Conservation (phyloP, 1,139 yeast genomes). For the Debaryomyces fabryi region DNA sequence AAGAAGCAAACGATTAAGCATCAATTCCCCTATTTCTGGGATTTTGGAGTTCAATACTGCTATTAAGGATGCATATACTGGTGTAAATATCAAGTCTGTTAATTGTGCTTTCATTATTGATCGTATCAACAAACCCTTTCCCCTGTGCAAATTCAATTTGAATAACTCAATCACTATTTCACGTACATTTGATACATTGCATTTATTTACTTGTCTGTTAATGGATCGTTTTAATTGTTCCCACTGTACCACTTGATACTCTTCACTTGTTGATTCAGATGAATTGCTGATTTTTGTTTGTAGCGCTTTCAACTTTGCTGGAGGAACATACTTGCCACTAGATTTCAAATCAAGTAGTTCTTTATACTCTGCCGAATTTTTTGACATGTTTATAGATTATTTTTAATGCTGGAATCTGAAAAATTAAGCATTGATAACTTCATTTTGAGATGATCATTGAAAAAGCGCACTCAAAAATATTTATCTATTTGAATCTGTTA, state of each 20-base stretch:
- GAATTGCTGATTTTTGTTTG: constrained; percentile 2
- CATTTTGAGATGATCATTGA: constrained; percentile 7
- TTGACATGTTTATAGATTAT: not conserved
- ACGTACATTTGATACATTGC: constrained; percentile 50
- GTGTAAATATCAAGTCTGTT: constrained; percentile 40
- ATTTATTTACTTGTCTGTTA: constrained; percentile 49
- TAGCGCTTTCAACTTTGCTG: constrained; percentile 49
- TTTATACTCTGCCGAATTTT: constrained; percentile 31
- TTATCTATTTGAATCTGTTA: not conserved
- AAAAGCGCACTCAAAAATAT: constrained; percentile 1
- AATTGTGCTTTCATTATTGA: constrained; percentile 60
- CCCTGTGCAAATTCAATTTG: constrained; percentile 56
- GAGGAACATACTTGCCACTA: constrained; percentile 56
- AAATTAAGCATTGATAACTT: not conserved
- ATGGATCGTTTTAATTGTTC: constrained; percentile 49
- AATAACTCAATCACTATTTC: constrained; percentile 53
- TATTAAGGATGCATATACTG: constrained; percentile 59
- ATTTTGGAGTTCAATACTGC: constrained; percentile 67
- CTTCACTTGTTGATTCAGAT: constrained; percentile 8
- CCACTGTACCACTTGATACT: constrained; percentile 57
- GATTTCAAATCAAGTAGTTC: constrained; percentile 40
- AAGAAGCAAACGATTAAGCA: constrained; percentile 56
- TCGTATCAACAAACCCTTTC: constrained; percentile 61
- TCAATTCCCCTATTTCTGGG: constrained; percentile 67
- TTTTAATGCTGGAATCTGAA: not conserved